Evolutionary conservation across 345 rosid species (phyloP).

Genomic region (Carallia pectinifolia): DNA sequence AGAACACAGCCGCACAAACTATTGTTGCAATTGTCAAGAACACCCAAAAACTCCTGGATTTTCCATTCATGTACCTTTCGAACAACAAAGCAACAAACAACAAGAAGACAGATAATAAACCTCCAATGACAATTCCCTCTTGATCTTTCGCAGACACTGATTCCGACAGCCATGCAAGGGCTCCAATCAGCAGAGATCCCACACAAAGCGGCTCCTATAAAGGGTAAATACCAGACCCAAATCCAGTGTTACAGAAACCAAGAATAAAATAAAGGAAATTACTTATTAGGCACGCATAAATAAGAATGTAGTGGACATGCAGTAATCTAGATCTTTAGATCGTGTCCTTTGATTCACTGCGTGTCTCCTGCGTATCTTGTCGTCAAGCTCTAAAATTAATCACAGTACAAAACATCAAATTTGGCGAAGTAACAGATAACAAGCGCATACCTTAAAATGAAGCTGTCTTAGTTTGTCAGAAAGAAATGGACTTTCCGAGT

Average conservation of each 20-base stretch:
- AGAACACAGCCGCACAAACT: constrained; percentile 1
- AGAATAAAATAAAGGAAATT: too few species aligned
- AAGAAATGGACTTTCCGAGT: constrained; percentile 14
- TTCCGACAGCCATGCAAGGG: constrained; percentile 8
- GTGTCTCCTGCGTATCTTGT: too few species aligned
- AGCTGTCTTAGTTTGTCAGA: not conserved
- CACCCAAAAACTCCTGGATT: not conserved
- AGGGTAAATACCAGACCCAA: not conserved
- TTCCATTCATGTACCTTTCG: constrained; percentile 1
- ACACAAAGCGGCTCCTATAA: constrained; percentile 8
- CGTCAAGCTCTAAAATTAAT: too few species aligned
- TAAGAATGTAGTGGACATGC: too few species aligned
- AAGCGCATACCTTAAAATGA: not conserved
- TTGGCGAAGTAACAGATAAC: not conserved
- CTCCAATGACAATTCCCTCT: not conserved
- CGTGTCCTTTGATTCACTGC: too few species aligned
- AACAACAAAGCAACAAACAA: constrained; percentile 1
- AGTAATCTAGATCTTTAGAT: too few species aligned
- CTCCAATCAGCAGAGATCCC: constrained; percentile 15
- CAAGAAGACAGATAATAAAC: constrained; percentile 5
- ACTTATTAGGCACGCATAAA: too few species aligned
- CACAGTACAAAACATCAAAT: not conserved
- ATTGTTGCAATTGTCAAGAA: constrained; percentile 5
- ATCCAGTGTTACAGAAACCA: not conserved
- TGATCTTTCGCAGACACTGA: constrained; percentile 11